phyloP scores from a whole-genome alignment of 2,329 filamentous ascomycete species.

The Fusarium cicatricum region DNA sequence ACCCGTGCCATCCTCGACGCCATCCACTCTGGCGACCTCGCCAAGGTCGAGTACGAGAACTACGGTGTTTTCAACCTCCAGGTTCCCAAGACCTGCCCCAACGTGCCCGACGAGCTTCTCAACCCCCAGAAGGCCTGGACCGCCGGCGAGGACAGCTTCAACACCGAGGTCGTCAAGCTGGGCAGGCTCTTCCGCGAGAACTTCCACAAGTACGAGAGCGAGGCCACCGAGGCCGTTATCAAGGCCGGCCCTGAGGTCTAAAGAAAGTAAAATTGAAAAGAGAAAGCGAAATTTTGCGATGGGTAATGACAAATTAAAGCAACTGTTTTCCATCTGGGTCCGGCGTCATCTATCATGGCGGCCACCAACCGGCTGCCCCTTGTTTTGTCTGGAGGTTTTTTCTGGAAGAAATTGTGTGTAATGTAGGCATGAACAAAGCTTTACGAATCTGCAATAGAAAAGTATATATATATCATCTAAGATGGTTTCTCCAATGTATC shows the following conservation, averaged over 20 bases:
- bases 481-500: neutral
- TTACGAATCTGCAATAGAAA: slow-evolving; percentile 42
- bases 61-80: slow-evolving; percentile 97
- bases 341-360: slow-evolving; percentile 43
- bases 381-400: slow-evolving; percentile 31
- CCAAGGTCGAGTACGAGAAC: slow-evolving; percentile 90
- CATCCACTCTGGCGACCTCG: slow-evolving; percentile 96
- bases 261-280: slow-evolving; percentile 17
- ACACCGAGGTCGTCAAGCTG: slow-evolving; percentile 88
- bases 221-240: slow-evolving; percentile 83
- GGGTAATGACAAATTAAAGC: slow-evolving; percentile 34
- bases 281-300: slow-evolving; percentile 33
- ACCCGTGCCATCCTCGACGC: slow-evolving; percentile 97
- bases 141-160: slow-evolving; percentile 81
- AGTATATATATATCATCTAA: slow-evolving; percentile 35
- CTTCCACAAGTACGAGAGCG: slow-evolving; percentile 92
- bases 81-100: slow-evolving; percentile 90
- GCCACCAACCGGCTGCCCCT: slow-evolving; percentile 37
- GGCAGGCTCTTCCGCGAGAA: slow-evolving; percentile 92
- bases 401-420: slow-evolving; percentile 41
- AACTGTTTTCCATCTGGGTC: slow-evolving; percentile 40
- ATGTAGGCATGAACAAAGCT: slow-evolving; percentile 38
- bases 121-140: slow-evolving; percentile 97
- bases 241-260: slow-evolving; percentile 64
- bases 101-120: slow-evolving; percentile 89